Base-by-base conservation (phyloP, 164 flowering plant genomes). In the Nymphaea colorata region DNA sequence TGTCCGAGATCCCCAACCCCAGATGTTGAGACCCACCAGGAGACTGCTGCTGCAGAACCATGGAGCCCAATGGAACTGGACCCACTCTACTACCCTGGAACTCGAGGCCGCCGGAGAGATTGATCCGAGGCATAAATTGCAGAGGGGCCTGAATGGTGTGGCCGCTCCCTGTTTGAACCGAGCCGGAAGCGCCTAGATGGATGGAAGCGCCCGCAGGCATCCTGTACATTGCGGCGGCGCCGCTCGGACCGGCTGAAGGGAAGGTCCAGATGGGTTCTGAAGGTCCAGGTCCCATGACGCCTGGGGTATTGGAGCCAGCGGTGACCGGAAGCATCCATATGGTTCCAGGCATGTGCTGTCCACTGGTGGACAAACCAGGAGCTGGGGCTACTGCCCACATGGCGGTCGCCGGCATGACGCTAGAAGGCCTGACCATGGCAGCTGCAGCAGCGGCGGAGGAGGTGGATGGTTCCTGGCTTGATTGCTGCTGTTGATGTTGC, bases 291-390 rank as follows among this genome's bases (percentile, higher is more conserved):
- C 74, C 73, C 6, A 65, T 65, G 2, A 63, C 68, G 0, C 78
- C n/a, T 4, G 78, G 75, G 11, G 66, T 55, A 7, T 73, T 61
- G 2, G 75, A 61, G 6, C 82, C 76, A 2, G 83, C 73, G 0
- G 75, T 62, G 12, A 82, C 84, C 1, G 93, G 91, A 10, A 88
- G 74, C 93, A 90, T 85, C 91, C 91, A 86, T 66, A 87, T 82
- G 11, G 86, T 77, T 73, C 70, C 80, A 17, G 64, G 64, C 57
- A 51, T 51, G 57, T 51, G 57, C 14, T 15, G 12, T 10, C 57
- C 57, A 17, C n/a, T 11, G 17, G 41, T 61, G 43, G 81, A 81
- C 4, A 76, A 74, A 0, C 79, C 87, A 17, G 81, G 75, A 59
- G 14, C 79, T 0, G 85, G 80, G 14, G 86, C 80, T 65, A 84